Base-by-base conservation (phyloP, 106 monocot species). In the Apostasia ramifera region DNA sequence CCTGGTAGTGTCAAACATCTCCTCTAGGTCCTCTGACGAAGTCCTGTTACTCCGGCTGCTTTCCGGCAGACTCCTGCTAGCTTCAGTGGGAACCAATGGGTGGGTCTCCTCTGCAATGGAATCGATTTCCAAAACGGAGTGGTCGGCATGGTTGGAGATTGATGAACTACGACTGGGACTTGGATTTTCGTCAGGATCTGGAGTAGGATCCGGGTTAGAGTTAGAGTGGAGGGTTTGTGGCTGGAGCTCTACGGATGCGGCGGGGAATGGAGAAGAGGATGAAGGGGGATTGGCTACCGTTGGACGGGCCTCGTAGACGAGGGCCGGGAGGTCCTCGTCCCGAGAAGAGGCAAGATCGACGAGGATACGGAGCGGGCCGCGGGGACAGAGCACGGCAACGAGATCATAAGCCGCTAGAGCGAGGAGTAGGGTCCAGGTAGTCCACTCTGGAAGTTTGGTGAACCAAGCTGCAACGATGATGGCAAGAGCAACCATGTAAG, bases 401-500 rank as follows among this genome's bases (percentile, higher is more conserved):
- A 92, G 79, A 68, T 97, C 95, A 42, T 97, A 97, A 1, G 80
- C 13, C 0, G 92, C 86, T 63, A 92, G 92, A 14, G 92, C 86
- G 9, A 97, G 69, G 15, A 97, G 84, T 4, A 92, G 67, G 44
- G 74, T 68, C 89, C 89, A 97, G 13, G 95, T 97, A 55, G 95
- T 97, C 95, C 92, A 97, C 70, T 97, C 92, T 4, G 95, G 92
- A 37, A 97, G 80, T 57, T 76, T 69, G 6, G 95, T 82, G 59
- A 97, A 83, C 91, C 91, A 95, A 39, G 86, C 84, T 9, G 95
- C 93, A 55, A 89, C 92, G 47, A 92, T 87, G 67, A 90, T 81
- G 8, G 82, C 97, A 41, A 97, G 71, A 14, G 71, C 63, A 50
- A 97, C 87, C 82, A 84, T 92, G 76, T 92, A 97, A 38, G 75